Evolutionary conservation across 352 stramenopile species (phyloP), one percentile per base, ranked within the genome.

Genomic region (Globisporangium parvum): DNA sequence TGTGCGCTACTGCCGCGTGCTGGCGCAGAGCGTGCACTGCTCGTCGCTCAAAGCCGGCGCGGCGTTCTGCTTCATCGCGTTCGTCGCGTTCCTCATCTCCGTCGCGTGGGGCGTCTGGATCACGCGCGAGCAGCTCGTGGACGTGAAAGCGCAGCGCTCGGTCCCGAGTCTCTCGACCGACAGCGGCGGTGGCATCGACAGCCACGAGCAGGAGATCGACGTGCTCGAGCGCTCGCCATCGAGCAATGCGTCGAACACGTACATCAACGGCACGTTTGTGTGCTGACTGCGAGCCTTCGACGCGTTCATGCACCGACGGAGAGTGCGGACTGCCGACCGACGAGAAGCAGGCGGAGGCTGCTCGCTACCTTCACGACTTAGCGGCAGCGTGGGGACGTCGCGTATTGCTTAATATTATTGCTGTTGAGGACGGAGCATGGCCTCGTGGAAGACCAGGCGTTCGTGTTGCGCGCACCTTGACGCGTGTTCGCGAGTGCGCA

Each of bases 31-130:
- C n/a, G 77, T 87, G 2, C 64, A 73, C 59, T 90, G 80, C 52
- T 66, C 62, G 39, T 51, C 76, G 26, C 48, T 90, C 47, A 71
- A 74, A 21, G 69, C 71, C 8, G 69, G 66, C 21, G 74, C 66
- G 0, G 75, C 65, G 51, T 71, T 90, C 51, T 83, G 69, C 51
- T 77, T 90, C 48, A 69, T 85, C 47, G 70, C 72, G 11, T 90
- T 90, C 54, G 69, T 85, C 26, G 47, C 59, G 15, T 87, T 87
- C 53, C 45, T 90, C 17, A 71, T 79, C 24, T 79, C 72, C 31
- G 70, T 88, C 21, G 73, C 64, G 5, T 88, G 77, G 77, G 69
- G 69, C n/a, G 69, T 67, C 28, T 88, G 74, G 74, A 59, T 77
- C 51, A 44, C 55, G 45, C 57, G 57, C 24, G 57, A 63, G 50